Base-by-base conservation (phyloP, 2,329 filamentous ascomycete genomes). In the Cercospora sp. region DNA sequence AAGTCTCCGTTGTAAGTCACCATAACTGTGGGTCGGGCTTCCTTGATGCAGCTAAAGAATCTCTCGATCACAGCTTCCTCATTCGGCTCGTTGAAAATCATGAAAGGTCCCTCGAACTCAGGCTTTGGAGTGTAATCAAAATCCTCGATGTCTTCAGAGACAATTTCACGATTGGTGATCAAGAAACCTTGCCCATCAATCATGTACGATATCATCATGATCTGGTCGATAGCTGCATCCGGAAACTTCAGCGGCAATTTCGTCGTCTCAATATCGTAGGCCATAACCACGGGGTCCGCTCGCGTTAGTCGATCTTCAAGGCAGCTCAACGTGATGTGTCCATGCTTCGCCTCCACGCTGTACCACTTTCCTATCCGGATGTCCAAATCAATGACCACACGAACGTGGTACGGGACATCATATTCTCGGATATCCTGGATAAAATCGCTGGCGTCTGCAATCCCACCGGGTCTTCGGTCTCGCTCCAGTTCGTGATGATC, bases 171-270 rank as follows among this genome's bases (percentile, higher is more conserved):
- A 78, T 99, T 99, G 5, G 95, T 99, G 80, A 99, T 98, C 40
- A 99, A 85, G 75, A 98, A 99, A 4, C 95, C 95, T 81, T 97
- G 94, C 0, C 95, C 96, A 75, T 99, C 95, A 75, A 99, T 98
- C 96, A 99, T 99, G 83, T 99, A 99, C 34, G 96, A 99, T 79
- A 99, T 94, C 95, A 99, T 99, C 94, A 99, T 99, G 77, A 99
- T 91, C 79, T 97, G 94, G 81, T 99, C 95, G 71, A 97, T 90
- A 3, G 93, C 87, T 1, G 95, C 90, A 78, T 99, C 96, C 28
- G 95, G 96, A 74, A 99, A 99, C 80, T 99, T 99, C 65, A 99
- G 84, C 1, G 96, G 95, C 16, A 95, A 84, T 78, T 99, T 99
- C 5, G 92, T 94, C 2, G 95, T 99, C 81, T 99, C 95, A 77